Conservation (phyloP, 1,139 yeast species). For the Scheffersomyces stambukii region DNA sequence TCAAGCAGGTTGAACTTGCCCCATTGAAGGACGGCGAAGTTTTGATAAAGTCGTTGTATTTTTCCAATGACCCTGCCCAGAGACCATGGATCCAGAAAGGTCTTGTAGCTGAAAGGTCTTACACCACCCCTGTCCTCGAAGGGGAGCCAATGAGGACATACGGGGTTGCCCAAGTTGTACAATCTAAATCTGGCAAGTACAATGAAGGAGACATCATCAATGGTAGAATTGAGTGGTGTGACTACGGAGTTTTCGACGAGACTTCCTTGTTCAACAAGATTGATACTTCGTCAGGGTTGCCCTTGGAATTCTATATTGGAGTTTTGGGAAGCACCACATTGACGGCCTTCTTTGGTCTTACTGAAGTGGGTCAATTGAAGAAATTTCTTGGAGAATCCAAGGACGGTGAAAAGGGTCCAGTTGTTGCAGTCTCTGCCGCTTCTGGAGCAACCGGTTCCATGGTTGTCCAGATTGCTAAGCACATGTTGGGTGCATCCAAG, state of each 20-base stretch:
- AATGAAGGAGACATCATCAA: slow-evolving; percentile 41
- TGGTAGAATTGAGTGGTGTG: slow-evolving; percentile 27
- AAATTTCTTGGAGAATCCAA: slow-evolving; percentile 6
- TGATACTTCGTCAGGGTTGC: slow-evolving; percentile 20
- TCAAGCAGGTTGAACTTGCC: slow-evolving; percentile 9
- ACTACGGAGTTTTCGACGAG: slow-evolving; percentile 21
- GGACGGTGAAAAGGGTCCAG: slow-evolving; percentile 28
- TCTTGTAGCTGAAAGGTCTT: slow-evolving; percentile 37
- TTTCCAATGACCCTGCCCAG: slow-evolving; percentile 70
- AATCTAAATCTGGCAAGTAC: slow-evolving; percentile 35
- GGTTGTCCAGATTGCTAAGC: slow-evolving; percentile 56
- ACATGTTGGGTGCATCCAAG: slow-evolving; percentile 47
- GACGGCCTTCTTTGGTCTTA: slow-evolving; percentile 60
- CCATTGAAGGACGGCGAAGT: slow-evolving; percentile 35
- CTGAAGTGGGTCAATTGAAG: slow-evolving; percentile 38
- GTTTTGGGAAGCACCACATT: slow-evolving; percentile 52
- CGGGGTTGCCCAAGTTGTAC: slow-evolving; percentile 48
- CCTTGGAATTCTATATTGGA: slow-evolving; percentile 23
- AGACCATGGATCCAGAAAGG: slow-evolving; percentile 54
- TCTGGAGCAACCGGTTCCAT: slow-evolving; percentile 68
- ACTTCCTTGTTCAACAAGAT: slow-evolving; percentile 18
- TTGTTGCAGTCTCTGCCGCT: slow-evolving; percentile 59
- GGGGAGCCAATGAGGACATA: slow-evolving; percentile 49
- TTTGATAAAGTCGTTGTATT: slow-evolving; percentile 41
- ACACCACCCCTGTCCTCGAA: slow-evolving; percentile 42